These are phyloP conservation scores for Uronychia binucleata DNA, from an alignment of 73 alveolate species.

Conservation along the genomic window DNA sequence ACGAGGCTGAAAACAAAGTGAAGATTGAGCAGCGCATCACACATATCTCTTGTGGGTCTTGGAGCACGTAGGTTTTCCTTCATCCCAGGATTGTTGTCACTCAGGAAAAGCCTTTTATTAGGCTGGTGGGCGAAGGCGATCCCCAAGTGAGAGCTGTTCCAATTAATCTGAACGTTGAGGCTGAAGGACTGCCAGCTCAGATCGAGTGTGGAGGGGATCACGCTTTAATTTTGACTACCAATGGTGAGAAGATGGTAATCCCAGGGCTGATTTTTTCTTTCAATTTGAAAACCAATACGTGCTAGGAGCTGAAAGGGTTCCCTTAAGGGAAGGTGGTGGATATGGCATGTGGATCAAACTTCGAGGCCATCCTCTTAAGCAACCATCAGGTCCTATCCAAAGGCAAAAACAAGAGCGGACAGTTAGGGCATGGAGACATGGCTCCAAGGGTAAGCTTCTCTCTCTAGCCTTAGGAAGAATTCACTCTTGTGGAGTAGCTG, in stretches of 20 bases:
- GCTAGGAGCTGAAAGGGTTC: neutral
- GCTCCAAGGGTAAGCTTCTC: no score
- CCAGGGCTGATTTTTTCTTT: neutral
- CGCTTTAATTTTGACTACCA: neutral
- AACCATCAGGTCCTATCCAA: neutral
- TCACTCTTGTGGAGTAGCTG: neutral
- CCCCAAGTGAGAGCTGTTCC: neutral
- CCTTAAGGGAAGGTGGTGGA: neutral
- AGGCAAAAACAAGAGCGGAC: neutral
- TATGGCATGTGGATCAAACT: neutral
- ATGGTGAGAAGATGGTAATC: no score
- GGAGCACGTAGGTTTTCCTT: neutral
- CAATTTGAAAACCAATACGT: neutral
- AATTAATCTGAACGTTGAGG: neutral
- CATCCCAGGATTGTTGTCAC: neutral
- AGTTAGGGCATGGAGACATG: neutral
- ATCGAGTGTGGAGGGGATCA: neutral
- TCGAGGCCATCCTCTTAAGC: neutral
- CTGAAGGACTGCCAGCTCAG: neutral
- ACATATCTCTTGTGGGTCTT: neutral
- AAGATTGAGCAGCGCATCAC: neutral
- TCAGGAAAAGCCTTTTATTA: neutral
- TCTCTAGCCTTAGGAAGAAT: neutral
- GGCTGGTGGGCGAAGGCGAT: neutral
- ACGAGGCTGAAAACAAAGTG: neutral